Evolutionary conservation across 2,329 filamentous ascomycete genomes (phyloP).

Genomic region (Aspergillus pseudotamarii): DNA sequence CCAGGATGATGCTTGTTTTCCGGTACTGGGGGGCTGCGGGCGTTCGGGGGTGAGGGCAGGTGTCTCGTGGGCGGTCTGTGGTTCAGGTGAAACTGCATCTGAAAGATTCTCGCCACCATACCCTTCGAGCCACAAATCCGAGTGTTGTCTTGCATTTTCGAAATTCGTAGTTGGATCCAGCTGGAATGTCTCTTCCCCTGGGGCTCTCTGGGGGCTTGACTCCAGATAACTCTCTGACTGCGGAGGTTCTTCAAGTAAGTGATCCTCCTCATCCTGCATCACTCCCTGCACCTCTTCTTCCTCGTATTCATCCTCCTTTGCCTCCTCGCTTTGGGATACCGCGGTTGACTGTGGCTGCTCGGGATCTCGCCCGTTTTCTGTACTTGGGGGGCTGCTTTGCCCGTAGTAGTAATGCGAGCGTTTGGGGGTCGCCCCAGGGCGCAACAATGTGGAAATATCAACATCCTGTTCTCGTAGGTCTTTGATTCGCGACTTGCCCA

Average conservation of each 20-base stretch:
- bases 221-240: constrained; percentile 28
- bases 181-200: constrained; percentile 26
- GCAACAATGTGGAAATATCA: constrained; percentile 37
- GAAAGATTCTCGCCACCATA: constrained; percentile 16
- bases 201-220: constrained; percentile 28
- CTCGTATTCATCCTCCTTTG: constrained; percentile 16
- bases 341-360: constrained; percentile 17
- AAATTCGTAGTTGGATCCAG: constrained; percentile 28
- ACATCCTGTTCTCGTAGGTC: constrained; percentile 39
- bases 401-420: constrained; percentile 40
- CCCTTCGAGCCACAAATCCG: constrained; percentile 13
- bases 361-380: constrained; percentile 20
- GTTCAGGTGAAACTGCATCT: constrained; percentile 20
- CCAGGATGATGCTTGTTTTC: constrained; percentile 39
- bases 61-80: constrained; percentile 16
- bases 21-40: constrained; percentile 16
- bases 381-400: constrained; percentile 33
- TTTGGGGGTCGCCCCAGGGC: constrained; percentile 39
- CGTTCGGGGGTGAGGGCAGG: constrained; percentile 27
- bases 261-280: constrained; percentile 18
- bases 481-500: constrained; percentile 36
- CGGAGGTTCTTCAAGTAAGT: constrained; percentile 21
- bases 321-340: constrained; percentile 19
- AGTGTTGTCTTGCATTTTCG: constrained; percentile 20
- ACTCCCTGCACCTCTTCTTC: constrained; percentile 14